Conservation (phyloP, 805 yeast species). For the Spathaspora hagerdaliae region DNA sequence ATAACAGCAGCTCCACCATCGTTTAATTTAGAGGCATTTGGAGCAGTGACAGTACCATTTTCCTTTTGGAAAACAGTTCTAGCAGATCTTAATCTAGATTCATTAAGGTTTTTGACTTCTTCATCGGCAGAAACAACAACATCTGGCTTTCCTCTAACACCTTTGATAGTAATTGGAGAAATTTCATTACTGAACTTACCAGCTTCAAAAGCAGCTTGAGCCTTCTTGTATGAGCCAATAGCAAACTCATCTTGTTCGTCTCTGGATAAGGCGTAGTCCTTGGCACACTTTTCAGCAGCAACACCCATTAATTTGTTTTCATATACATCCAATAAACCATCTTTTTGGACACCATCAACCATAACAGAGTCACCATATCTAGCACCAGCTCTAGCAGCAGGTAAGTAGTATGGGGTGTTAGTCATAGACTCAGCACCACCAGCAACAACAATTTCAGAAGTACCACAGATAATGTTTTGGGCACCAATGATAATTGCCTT, state of each 20-base stretch:
- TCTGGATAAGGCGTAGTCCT: slow-evolving; percentile 71
- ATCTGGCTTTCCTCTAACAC: slow-evolving; percentile 85
- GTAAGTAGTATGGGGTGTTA: slow-evolving; percentile 89
- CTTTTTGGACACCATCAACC: slow-evolving; percentile 88
- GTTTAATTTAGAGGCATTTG: slow-evolving; percentile 93
- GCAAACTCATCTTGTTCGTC: slow-evolving; percentile 91
- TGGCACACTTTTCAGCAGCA: slow-evolving; percentile 95
- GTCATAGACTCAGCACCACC: slow-evolving; percentile 99
- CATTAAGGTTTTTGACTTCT: slow-evolving; percentile 76
- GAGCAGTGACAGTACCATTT: slow-evolving; percentile 94
- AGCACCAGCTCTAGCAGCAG: slow-evolving; percentile 81
- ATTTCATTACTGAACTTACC: slow-evolving; percentile 85
- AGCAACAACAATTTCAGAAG: slow-evolving; percentile 88
- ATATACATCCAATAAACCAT: slow-evolving; percentile 92
- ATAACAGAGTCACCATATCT: slow-evolving; percentile 79
- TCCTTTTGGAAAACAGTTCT: slow-evolving; percentile 94
- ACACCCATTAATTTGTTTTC: slow-evolving; percentile 90
- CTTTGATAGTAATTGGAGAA: slow-evolving; percentile 84
- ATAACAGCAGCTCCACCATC: slow-evolving; percentile 98
- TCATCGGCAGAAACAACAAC: slow-evolving; percentile 71
- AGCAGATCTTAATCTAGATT: slow-evolving; percentile 70
- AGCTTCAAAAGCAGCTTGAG: slow-evolving; percentile 70
- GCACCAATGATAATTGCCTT: slow-evolving; percentile 89
- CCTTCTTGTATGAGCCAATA: slow-evolving; percentile 77
- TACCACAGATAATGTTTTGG: slow-evolving; percentile 82